Conservation (phyloP, 2,329 filamentous ascomycete genomes). For the Cladosporium sp. region DNA sequence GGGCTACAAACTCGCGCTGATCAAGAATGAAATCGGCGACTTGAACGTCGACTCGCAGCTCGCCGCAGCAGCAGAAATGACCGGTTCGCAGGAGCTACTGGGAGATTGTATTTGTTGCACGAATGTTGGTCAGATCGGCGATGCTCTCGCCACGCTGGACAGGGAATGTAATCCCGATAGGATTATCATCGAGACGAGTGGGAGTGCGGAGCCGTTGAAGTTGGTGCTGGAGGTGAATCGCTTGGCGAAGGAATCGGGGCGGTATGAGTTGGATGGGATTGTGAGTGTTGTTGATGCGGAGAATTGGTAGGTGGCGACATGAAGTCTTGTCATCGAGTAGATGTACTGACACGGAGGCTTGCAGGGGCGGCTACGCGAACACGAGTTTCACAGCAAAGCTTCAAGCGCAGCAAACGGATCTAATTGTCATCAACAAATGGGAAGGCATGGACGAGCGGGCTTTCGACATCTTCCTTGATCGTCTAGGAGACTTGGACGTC, state of each 20-base stretch:
- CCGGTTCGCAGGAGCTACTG: slow-evolving; percentile 87
- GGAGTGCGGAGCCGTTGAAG: slow-evolving; percentile 79
- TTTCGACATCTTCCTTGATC: slow-evolving; percentile 76
- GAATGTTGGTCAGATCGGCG: slow-evolving; percentile 84
- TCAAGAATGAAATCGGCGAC: slow-evolving; percentile 99
- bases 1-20: slow-evolving; percentile 85
- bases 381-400: slow-evolving; percentile 85
- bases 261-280: slow-evolving; percentile 81
- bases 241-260: slow-evolving; percentile 67
- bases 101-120: slow-evolving; percentile 99
- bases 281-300: slow-evolving; percentile 90
- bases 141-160: slow-evolving; percentile 75
- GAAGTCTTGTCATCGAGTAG: background rate
- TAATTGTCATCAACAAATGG: slow-evolving; percentile 94
- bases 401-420: slow-evolving; percentile 85
- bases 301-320: slow-evolving; percentile 64
- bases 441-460: slow-evolving; percentile 72
- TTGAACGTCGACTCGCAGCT: slow-evolving; percentile 91
- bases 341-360: background rate
- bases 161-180: slow-evolving; percentile 67
- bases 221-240: slow-evolving; percentile 88
- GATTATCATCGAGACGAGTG: slow-evolving; percentile 91
- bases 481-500: slow-evolving; percentile 77
- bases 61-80: slow-evolving; percentile 77
- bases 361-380: slow-evolving; percentile 75